Evolutionary conservation across 306 rosid species (phyloP), one percentile per base, ranked within the genome.

Genomic region (Betula pendula): DNA sequence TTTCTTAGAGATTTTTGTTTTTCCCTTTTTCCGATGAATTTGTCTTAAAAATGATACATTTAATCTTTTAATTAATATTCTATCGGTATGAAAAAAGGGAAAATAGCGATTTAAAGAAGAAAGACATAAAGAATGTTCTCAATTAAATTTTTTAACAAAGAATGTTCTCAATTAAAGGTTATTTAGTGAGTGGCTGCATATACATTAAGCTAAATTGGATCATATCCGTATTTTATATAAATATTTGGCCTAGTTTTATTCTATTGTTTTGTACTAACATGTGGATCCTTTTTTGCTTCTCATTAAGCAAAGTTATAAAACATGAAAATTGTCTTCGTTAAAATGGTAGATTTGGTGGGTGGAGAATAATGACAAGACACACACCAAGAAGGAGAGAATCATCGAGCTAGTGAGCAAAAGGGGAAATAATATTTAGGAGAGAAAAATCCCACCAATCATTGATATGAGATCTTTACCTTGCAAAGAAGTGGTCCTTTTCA

Each of bases 401-500:
- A 81, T 75, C 35, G 56, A 78, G n/a, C n/a, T n/a, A n/a, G 78
- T 69, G 71, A 74, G 84, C 68, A 86, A 81, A 43, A 73, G 77
- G 81, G 43, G 76, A 75, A 79, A 43, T 48, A 62, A 68, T 78
- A 68, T 38, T 38, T 43, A 53, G 52, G 44, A 25, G 65, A 45
- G 69, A 77, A 79, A 72, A 72, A 45, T 77, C 58, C 78, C 86
- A 75, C 79, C 62, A 78, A 82, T 84, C 84, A 85, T 83, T 84
- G 84, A 45, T 79, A 79, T 4, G 43, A 71, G 77, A 82, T 80
- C 82, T 85, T 84, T 76, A 59, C 75, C 77, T 31, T 62, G 73
- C 80, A 72, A 72, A 66, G 81, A 59, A 65, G 75, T 77, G 83
- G 82, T 75, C 85, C 83, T 73, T 43, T 70, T 83, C 86, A 73